These are phyloP conservation scores for Trichoderma asperelloides DNA, from an alignment of 495 filamentous ascomycete genomes.

Conservation along the genomic window DNA sequence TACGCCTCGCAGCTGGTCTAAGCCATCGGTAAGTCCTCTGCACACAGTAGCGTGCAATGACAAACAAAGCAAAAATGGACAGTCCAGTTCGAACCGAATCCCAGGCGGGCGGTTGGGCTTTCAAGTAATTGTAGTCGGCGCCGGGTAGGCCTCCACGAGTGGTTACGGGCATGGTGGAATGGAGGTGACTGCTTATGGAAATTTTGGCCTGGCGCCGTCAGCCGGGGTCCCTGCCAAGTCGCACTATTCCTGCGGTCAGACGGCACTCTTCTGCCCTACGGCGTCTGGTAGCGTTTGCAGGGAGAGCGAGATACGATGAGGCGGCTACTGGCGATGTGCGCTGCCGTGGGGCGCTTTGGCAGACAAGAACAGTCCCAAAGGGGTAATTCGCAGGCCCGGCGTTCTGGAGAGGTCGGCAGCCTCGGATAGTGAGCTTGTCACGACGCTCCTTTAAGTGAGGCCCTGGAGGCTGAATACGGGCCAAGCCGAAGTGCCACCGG, in stretches of 20 bases:
- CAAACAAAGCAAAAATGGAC: slow-evolving; percentile 3
- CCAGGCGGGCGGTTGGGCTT: slow-evolving; percentile 9
- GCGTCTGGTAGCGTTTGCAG: slow-evolving; percentile 5
- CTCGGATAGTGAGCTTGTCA: not conserved
- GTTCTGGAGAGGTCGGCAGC: not conserved
- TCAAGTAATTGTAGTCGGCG: slow-evolving; percentile 10
- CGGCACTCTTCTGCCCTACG: slow-evolving; percentile 8
- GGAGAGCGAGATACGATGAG: not conserved
- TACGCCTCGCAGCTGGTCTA: slow-evolving; percentile 1
- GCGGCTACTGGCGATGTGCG: not conserved
- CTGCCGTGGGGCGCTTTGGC: not conserved
- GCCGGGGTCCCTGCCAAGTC: slow-evolving; percentile 8
- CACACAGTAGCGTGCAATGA: slow-evolving; percentile 8
- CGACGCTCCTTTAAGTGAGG: not conserved
- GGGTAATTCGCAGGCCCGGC: not conserved
- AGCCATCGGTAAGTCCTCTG: not conserved
- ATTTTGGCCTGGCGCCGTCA: slow-evolving; percentile 8
- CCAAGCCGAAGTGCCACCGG: not conserved
- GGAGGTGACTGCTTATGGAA: slow-evolving; percentile 7
- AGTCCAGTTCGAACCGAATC: slow-evolving; percentile 4
- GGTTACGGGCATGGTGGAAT: not conserved
- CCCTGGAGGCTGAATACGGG: not conserved
- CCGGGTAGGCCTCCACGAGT: slow-evolving; percentile 9
- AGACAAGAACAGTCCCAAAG: not conserved
- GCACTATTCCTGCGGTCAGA: slow-evolving; percentile 8